phyloP scores from a whole-genome alignment of 345 rosid species.

The Lagerstroemia speciosa region DNA sequence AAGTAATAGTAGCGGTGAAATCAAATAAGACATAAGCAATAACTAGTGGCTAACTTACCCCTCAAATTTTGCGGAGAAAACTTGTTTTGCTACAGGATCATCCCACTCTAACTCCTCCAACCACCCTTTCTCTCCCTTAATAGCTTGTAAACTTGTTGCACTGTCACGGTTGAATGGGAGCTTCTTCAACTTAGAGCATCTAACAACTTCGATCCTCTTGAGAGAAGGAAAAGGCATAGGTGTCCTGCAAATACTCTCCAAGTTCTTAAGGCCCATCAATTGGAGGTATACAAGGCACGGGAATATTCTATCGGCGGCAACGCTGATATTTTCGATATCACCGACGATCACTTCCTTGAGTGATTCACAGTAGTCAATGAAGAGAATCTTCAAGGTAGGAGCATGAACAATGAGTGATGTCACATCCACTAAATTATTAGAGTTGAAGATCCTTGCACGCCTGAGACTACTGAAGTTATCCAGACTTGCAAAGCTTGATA shows the following conservation, averaged over 20 bases:
- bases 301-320: not conserved
- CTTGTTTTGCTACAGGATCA: not conserved
- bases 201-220: not conserved
- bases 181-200: not conserved
- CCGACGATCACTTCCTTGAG: too few species aligned
- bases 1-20: not conserved
- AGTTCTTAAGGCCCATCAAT: not conserved
- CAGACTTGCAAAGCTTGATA: too few species aligned
- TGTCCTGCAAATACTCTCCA: not conserved
- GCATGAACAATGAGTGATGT: too few species aligned
- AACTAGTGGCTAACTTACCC: not conserved
- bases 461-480: too few species aligned
- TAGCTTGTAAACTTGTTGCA: not conserved
- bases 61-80: not conserved
- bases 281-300: not conserved
- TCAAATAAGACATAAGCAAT: not conserved
- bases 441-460: too few species aligned
- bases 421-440: too few species aligned
- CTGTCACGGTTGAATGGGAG: not conserved
- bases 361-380: too few species aligned
- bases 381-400: too few species aligned
- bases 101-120: not conserved
- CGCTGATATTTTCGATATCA: too few species aligned
- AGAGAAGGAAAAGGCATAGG: not conserved
- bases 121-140: not conserved